phyloP scores from a whole-genome alignment of 2,329 filamentous ascomycete genomes.

The Paracamarosporium sp. region DNA sequence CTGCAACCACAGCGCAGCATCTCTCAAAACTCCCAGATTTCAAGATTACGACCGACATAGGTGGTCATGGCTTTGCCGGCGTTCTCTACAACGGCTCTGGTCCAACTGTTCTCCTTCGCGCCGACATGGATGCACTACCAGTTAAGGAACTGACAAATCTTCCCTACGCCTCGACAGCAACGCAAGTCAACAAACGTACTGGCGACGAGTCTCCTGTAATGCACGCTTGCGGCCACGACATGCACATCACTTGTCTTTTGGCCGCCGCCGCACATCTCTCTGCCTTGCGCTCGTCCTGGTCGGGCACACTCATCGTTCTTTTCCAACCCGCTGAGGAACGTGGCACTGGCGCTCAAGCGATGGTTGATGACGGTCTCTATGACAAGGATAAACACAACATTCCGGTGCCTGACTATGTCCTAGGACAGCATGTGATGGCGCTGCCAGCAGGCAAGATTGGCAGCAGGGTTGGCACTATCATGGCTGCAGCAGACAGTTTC shows the following conservation, averaged over 20 bases:
- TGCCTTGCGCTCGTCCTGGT: constrained; percentile 57
- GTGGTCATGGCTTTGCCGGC: constrained; percentile 65
- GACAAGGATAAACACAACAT: constrained; percentile 46
- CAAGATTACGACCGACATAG: constrained; percentile 59
- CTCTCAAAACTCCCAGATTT: constrained; percentile 43
- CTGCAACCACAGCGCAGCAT: constrained; percentile 34
- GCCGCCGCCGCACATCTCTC: constrained; percentile 62
- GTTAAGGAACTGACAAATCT: constrained; percentile 63
- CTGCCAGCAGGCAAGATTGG: constrained; percentile 37
- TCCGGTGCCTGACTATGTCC: constrained; percentile 62
- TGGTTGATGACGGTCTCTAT: constrained; percentile 67
- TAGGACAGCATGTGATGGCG: constrained; percentile 65
- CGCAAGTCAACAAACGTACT: constrained; percentile 52
- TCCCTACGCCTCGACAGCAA: constrained; percentile 60
- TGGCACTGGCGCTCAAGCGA: constrained; percentile 66
- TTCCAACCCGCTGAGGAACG: constrained; percentile 75
- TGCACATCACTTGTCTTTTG: constrained; percentile 67
- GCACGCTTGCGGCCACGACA: constrained; percentile 71
- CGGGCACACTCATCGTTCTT: constrained; percentile 66
- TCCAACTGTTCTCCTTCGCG: constrained; percentile 63
- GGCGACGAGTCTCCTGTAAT: constrained; percentile 64
- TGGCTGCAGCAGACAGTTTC: constrained; percentile 27
- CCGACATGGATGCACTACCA: constrained; percentile 69
- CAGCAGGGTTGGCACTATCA: constrained; percentile 24
- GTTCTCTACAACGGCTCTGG: constrained; percentile 64